A percentile compares a stretch with the other conserved stretches of the same genome.
Conservation (phyloP, 1,139 yeast genomes). For the Yamadazyma pseudoaaseri region DNA sequence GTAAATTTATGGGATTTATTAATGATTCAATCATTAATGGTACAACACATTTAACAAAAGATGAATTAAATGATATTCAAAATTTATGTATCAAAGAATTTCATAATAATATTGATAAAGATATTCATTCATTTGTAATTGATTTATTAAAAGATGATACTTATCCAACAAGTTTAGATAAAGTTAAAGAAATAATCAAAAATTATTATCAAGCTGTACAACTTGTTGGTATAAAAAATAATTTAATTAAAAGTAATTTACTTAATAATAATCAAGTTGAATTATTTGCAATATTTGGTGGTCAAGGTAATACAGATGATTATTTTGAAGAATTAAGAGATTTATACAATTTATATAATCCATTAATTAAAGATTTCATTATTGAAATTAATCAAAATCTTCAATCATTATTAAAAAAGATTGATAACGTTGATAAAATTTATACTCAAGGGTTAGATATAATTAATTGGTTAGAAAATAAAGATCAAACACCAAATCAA, state of each 20-base stretch:
- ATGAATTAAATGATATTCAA: constrained; percentile 69
- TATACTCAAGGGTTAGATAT: constrained; percentile 94
- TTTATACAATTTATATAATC: constrained; percentile 71
- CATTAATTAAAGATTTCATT: constrained; percentile 71
- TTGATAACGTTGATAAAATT: constrained; percentile 79
- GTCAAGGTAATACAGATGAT: constrained; percentile 98
- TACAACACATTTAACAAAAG: constrained; percentile 52
- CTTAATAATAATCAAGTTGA: constrained; percentile 49
- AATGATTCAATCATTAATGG: constrained; percentile 9
- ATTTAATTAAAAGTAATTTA: constrained; percentile 52
- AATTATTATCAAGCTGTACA: constrained; percentile 52
- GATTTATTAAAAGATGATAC: constrained; percentile 54
- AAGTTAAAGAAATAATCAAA: constrained; percentile 72
- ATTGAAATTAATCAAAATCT: constrained; percentile 67
- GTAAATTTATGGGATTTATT: constrained; percentile 74
- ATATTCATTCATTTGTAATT: constrained; percentile 89
- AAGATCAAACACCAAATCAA: constrained; percentile 84
- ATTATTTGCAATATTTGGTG: constrained; percentile 89
- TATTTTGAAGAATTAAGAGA: constrained; percentile 96
- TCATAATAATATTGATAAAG: constrained; percentile 66
- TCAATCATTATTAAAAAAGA: constrained; percentile 64
- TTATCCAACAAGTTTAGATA: constrained; percentile 65
- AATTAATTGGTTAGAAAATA: constrained; percentile 79
- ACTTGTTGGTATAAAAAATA: constrained; percentile 12
- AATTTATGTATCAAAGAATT: constrained; percentile 74